phyloP scores from a whole-genome alignment of 1,284 basidiomycete genomes.

The Spongispora temasekensis region DNA sequence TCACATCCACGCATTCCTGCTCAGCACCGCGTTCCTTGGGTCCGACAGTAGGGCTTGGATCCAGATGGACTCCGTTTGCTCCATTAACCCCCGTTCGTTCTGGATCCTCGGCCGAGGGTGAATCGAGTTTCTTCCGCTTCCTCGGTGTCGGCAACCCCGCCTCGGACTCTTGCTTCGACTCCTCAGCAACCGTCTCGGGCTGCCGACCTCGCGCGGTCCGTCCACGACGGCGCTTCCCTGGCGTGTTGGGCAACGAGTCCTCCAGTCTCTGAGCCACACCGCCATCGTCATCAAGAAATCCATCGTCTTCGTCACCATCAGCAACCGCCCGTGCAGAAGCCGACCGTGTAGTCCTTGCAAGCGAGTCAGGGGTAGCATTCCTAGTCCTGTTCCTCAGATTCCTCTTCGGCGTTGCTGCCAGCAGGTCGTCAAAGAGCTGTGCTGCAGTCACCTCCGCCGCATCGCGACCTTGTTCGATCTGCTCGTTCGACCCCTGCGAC shows the following conservation, averaged over 20 bases:
- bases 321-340: conserved; percentile 19
- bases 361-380: conserved; percentile 16
- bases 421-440: conserved; percentile 34
- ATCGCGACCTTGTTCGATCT: conserved; percentile 16
- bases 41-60: neutral
- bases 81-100: conserved; percentile 18
- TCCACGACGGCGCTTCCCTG: conserved; percentile 32
- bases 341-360: conserved; percentile 17
- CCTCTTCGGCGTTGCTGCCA: conserved; percentile 18
- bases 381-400: conserved; percentile 15
- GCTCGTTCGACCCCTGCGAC: conserved; percentile 18
- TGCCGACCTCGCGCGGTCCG: conserved; percentile 19
- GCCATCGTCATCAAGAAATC: conserved; percentile 4
- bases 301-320: conserved; percentile 13
- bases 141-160: conserved; percentile 11
- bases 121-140: conserved; percentile 33
- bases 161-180: conserved; percentile 8
- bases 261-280: conserved; percentile 11
- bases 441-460: conserved; percentile 27
- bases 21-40: conserved; percentile 1
- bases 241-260: conserved; percentile 2
- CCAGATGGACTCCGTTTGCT: conserved; percentile 21
- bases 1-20: conserved; percentile 35
- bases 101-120: conserved; percentile 12
- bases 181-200: conserved; percentile 1